Evolutionary conservation across 805 yeast genomes (phyloP).

Genomic region (Candida insectalens): DNA sequence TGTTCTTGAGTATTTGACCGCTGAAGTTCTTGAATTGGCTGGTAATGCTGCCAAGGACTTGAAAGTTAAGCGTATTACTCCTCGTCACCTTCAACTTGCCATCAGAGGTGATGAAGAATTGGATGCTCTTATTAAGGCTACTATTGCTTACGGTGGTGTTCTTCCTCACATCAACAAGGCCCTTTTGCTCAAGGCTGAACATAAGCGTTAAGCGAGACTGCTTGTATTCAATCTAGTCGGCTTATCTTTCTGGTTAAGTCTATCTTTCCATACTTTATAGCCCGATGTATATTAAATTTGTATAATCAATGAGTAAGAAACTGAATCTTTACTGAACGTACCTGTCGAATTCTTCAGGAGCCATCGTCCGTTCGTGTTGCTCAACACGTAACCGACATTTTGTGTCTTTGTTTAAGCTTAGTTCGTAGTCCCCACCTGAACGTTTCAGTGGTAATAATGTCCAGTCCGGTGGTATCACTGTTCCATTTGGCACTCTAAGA

Average conservation of each 20-base stretch:
- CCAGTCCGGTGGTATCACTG: conserved; percentile 25
- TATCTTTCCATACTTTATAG: neutral
- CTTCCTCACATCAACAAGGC: conserved; percentile 88
- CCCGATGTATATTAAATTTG: neutral
- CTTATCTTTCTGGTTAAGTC: neutral
- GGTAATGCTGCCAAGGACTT: conserved; percentile 97
- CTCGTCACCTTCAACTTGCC: conserved; percentile 94
- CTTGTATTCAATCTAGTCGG: too few relatives aligned
- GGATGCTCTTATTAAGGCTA: conserved; percentile 87
- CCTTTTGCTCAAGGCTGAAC: conserved; percentile 66
- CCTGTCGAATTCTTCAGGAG: neutral
- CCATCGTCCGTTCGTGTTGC: neutral
- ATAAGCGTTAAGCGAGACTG: conserved; percentile 26
- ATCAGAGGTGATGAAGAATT: conserved; percentile 98
- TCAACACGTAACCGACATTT: conserved; percentile 1
- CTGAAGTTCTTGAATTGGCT: conserved; percentile 94
- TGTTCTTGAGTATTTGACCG: conserved; percentile 90
- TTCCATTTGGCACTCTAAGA: conserved; percentile 11
- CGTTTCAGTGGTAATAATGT: conserved; percentile 15
- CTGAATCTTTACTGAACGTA: too few relatives aligned
- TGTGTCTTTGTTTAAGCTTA: conserved; percentile 1
- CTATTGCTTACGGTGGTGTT: conserved; percentile 98
- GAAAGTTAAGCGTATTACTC: conserved; percentile 93
- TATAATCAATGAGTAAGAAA: neutral
- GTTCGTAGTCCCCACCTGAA: neutral